These are phyloP conservation scores for Aspergillus eucalypticola DNA, from an alignment of 2,329 filamentous ascomycete genomes.

Conservation along the genomic window DNA sequence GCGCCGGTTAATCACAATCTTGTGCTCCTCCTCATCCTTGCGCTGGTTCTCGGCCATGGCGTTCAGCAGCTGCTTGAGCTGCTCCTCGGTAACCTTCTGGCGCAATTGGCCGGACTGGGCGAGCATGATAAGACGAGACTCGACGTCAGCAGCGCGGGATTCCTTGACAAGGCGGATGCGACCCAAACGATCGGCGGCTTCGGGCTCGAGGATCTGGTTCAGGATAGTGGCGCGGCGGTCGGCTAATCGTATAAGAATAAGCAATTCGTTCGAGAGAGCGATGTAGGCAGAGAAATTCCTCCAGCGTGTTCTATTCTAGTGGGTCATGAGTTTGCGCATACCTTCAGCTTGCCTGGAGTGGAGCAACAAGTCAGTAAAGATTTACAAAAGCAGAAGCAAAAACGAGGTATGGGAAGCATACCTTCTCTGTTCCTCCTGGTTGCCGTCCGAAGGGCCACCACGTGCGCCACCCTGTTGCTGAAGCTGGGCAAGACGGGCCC, in stretches of 20 bases:
- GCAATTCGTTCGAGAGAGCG: background rate
- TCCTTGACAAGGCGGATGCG: conserved; percentile 96
- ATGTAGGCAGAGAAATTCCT: background rate
- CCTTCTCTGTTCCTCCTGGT: conserved; percentile 66
- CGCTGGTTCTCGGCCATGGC: conserved; percentile 75
- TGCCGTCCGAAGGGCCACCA: conserved; percentile 51
- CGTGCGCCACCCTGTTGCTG: conserved; percentile 64
- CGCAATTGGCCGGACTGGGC: conserved; percentile 84
- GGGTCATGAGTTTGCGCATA: conserved; percentile 16
- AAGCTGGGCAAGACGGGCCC: conserved; percentile 89
- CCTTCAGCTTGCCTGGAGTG: conserved; percentile 35
- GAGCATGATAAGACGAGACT: conserved; percentile 89
- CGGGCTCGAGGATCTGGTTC: conserved; percentile 89
- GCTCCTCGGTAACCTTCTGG: conserved; percentile 83
- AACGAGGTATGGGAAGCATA: conserved; percentile 39
- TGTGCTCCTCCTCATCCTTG: conserved; percentile 63
- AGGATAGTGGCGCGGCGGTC: conserved; percentile 60
- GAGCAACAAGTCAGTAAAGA: conserved; percentile 2
- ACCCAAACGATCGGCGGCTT: conserved; percentile 87
- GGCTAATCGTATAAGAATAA: conserved; percentile 19
- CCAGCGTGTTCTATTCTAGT: background rate
- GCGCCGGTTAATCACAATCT: conserved; percentile 81
- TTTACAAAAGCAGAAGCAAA: background rate
- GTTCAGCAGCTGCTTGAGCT: conserved; percentile 87
- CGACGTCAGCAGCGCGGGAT: conserved; percentile 82